phyloP scores from a whole-genome alignment of 352 stramenopile genomes.

The Globisporangium paroecandrum region DNA sequence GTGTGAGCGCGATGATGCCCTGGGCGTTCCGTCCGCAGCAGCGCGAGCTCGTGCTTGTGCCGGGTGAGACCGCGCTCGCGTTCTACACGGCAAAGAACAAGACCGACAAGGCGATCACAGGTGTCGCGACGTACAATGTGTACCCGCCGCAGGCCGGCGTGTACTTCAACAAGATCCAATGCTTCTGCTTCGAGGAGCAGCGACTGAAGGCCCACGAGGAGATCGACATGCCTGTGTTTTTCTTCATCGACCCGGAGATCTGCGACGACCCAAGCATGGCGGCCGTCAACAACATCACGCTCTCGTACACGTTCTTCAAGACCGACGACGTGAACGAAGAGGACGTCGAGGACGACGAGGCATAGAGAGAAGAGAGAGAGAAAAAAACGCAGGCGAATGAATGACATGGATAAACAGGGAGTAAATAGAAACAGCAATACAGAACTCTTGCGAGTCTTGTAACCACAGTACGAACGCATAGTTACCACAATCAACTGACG shows the following conservation, averaged over 20 bases:
- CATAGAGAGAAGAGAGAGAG: background rate
- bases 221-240: constrained; percentile 99
- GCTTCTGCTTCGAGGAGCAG: constrained; percentile 99
- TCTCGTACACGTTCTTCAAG: constrained; percentile 99
- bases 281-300: constrained; percentile 96
- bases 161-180: constrained; percentile 99
- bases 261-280: constrained; percentile 95
- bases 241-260: constrained; percentile 99
- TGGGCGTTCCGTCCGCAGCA: constrained; percentile 97
- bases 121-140: constrained; percentile 99
- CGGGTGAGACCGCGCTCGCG: constrained; percentile 97
- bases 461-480: background rate
- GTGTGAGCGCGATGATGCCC: constrained; percentile 92
- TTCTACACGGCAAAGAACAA: constrained; percentile 99
- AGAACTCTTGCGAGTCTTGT: background rate
- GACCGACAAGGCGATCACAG: constrained; percentile 96
- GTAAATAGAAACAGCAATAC: constrained; percentile 5
- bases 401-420: background rate
- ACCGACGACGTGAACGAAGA: constrained; percentile 93
- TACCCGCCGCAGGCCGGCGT: constrained; percentile 95
- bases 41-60: constrained; percentile 90
- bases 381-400: background rate
- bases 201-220: constrained; percentile 95
- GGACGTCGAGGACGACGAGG: constrained; percentile 70
- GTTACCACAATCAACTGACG: background rate